Base-by-base conservation (phyloP, 805 yeast species). In the Candida alai region DNA sequence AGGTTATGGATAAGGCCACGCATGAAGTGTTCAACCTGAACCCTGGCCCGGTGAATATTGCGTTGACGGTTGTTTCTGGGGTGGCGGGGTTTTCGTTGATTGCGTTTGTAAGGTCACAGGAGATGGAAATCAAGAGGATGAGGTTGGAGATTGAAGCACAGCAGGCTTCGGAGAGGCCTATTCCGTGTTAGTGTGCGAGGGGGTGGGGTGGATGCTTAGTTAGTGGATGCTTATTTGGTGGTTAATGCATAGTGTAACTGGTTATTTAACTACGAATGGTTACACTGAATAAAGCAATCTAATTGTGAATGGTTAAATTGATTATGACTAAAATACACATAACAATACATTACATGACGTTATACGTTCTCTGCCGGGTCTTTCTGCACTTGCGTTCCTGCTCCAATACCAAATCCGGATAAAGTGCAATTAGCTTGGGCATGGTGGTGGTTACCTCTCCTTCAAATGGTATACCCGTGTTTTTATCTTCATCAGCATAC, bases 1-100 rank as follows among this genome's bases (percentile, higher is more conserved):
- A 82, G 15, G 59, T 63, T 2, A 58, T 90, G 51, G 97, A 89
- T 52, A 64, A 62, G 28, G 47, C 71, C 23, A 88, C 96, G 0
- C 95, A 86, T 52, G 67, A 69, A 21, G 58, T 65, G 5, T 83
- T 84, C 54, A 42, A 74, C 32, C 76, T 76, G 74, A 79, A 89
- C 54, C 97, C 97, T 14, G 69, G 68, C 2, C 96, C 97, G 0
- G 73, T 86, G 16, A 89, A 89, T 54, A 27, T 63, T 0, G 37
- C 68, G 1, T 64, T 90, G 39, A 67, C 85, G 1, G 37, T 51
- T 0, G 46, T 73, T 21, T 85, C 94, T 2, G 54, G 70, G 1
- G 19, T 80, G 3, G 62, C 76, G 41, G 85, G 82, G 1, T 38
- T 52, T 3, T 35, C 58, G 3, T 60, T 79, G 42, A 51, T 77